Conservation (phyloP, 805 yeast species). For the Saturnispora galanensis region DNA sequence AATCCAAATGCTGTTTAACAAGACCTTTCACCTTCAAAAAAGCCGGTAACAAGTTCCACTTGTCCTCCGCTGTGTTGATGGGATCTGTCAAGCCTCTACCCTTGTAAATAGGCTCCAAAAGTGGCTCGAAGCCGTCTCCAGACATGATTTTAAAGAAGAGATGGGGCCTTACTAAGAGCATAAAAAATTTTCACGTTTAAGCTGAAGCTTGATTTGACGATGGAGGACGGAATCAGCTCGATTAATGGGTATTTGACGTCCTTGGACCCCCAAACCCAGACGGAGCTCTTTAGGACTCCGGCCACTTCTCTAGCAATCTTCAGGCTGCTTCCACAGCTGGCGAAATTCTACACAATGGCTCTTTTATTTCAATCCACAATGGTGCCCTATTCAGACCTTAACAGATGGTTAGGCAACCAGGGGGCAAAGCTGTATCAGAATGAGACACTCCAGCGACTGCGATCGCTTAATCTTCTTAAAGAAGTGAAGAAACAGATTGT, state of each 20-base stretch:
- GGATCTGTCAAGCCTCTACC: constrained; percentile 85
- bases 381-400: constrained; percentile 55
- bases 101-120: constrained; percentile 69
- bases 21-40: constrained; percentile 91
- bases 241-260: constrained; percentile 87
- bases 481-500: constrained; percentile 33
- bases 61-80: constrained; percentile 85
- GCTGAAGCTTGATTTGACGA: not conserved
- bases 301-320: constrained; percentile 94
- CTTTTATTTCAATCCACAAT: constrained; percentile 77
- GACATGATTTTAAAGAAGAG: constrained; percentile 1
- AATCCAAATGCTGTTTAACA: constrained; percentile 94
- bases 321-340: constrained; percentile 77
- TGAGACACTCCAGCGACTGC: constrained; percentile 72
- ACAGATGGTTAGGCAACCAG: constrained; percentile 55
- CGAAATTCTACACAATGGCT: constrained; percentile 80
- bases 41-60: constrained; percentile 95
- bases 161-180: not conserved
- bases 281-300: constrained; percentile 74
- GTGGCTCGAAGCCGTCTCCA: constrained; percentile 56
- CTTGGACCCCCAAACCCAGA: constrained; percentile 78
- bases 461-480: constrained; percentile 62
- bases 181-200: too few relatives aligned
- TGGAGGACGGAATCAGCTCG: constrained; percentile 25
- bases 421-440: constrained; percentile 40